phyloP scores from a whole-genome alignment of 2,329 filamentous ascomycete species.

The Verticillium albo-atrum region DNA sequence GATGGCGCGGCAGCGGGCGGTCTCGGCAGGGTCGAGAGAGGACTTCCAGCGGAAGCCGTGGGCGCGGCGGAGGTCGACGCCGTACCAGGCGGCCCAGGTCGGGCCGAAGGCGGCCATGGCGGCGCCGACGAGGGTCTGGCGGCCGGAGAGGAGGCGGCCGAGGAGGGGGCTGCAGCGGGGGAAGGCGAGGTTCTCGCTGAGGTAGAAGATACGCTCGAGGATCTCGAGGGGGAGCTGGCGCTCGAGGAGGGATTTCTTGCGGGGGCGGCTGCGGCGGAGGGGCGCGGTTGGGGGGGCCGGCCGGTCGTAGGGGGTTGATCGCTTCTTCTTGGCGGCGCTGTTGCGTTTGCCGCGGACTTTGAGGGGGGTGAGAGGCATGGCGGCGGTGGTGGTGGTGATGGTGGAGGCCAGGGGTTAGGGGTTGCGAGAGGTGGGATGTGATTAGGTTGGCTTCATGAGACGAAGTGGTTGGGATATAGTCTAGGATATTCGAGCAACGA shows the following conservation, averaged over 20 bases:
- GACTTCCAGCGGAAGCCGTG: neutral
- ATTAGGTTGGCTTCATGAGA: neutral
- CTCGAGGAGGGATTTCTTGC: conserved; percentile 20
- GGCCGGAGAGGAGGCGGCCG: conserved; percentile 39
- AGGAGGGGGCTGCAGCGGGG: conserved; percentile 39
- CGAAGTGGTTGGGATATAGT: neutral
- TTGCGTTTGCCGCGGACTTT: conserved; percentile 42
- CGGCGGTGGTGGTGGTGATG: conserved; percentile 1
- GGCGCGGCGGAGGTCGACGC: conserved; percentile 12
- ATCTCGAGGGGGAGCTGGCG: conserved; percentile 44
- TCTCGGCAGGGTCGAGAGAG: neutral
- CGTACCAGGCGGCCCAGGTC: conserved; percentile 34
- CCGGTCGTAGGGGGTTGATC: conserved; percentile 2
- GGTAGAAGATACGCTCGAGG: conserved; percentile 46
- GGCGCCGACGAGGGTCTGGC: conserved; percentile 29
- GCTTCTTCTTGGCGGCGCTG: conserved; percentile 1
- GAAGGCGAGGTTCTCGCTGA: conserved; percentile 44
- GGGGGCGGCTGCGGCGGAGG: neutral
- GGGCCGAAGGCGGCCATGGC: conserved; percentile 30
- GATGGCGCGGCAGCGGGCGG: neutral
- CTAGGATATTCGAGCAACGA: no score
- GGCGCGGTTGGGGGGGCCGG: neutral
- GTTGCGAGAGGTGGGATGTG: neutral
- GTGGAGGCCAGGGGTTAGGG: neutral
- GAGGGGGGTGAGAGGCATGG: conserved; percentile 46